These are phyloP conservation scores for Eutrema yunnanense DNA, from an alignment of 345 rosid species.

Conservation along the genomic window DNA sequence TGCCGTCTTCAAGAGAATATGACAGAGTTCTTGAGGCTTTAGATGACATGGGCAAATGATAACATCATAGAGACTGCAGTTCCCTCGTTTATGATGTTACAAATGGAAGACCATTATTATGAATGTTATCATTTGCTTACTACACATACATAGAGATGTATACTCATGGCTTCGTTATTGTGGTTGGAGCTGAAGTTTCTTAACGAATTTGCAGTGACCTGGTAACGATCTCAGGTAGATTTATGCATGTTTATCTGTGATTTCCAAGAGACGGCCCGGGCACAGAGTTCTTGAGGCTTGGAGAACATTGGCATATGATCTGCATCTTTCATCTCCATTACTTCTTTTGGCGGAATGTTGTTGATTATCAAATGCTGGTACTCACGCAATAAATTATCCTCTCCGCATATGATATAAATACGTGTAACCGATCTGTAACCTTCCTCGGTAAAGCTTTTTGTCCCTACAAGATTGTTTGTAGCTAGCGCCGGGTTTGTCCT, in stretches of 20 bases:
- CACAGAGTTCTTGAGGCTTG: conserved; percentile 21
- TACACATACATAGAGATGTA: no score
- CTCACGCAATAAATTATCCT: conserved; percentile 11
- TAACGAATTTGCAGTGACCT: no score
- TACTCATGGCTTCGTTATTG: no score
- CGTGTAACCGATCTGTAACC: conserved; percentile 22
- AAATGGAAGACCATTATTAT: no score
- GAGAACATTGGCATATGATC: conserved; percentile 43
- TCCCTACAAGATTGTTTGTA: conserved; percentile 2
- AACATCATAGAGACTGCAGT: no score
- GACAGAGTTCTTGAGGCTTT: no score
- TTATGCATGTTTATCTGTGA: conserved; percentile 4
- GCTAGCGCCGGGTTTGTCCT: conserved; percentile 25
- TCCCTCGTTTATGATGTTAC: no score
- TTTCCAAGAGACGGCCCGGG: background rate
- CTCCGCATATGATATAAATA: conserved; percentile 23
- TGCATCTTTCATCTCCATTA: conserved; percentile 26
- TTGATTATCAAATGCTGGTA: conserved; percentile 30
- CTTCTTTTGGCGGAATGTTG: conserved; percentile 20
- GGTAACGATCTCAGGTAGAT: background rate
- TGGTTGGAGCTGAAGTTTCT: no score
- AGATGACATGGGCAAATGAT: no score
- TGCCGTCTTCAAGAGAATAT: no score
- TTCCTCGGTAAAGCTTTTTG: conserved; percentile 6
- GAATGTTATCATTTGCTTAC: no score